Percentiles rank a stretch among this genome's conserved stretches.
Conservation (phyloP, 148 eudicot genomes). For the Fallopia convolvulus region DNA sequence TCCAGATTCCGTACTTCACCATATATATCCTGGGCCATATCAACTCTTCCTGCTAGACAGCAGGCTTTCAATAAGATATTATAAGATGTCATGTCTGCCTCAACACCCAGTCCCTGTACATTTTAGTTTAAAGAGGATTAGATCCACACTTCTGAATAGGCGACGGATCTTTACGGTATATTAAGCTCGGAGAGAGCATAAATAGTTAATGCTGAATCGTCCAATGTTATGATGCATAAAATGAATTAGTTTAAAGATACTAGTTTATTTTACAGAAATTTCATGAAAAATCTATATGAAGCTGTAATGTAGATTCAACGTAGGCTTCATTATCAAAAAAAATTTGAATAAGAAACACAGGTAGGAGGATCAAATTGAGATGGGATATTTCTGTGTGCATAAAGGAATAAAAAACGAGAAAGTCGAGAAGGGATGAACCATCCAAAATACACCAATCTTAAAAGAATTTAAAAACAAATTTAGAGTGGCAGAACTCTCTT, state of each 20-base stretch:
- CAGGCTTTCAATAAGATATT: conserved; percentile 90
- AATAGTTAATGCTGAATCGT: neutral
- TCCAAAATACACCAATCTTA: neutral
- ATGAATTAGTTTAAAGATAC: neutral
- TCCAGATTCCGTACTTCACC: conserved; percentile 56
- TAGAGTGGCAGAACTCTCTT: neutral
- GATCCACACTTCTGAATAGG: neutral
- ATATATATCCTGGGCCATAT: conserved; percentile 83
- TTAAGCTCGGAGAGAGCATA: neutral
- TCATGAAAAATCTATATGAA: neutral
- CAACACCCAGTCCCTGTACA: conserved; percentile 56
- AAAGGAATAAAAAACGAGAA: neutral
- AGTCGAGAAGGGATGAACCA: neutral
- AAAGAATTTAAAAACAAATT: neutral
- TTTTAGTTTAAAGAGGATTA: conserved; percentile 10
- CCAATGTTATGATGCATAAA: neutral
- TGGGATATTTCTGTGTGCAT: neutral
- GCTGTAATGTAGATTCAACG: neutral
- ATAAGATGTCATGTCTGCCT: conserved; percentile 75
- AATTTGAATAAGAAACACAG: neutral
- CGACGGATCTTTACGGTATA: neutral
- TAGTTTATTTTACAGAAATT: neutral
- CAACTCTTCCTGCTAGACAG: conserved; percentile 79
- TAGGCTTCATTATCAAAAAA: neutral
- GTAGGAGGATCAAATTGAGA: neutral